Conservation (phyloP, 78 protist species). For the Goniomonas avonlea region DNA sequence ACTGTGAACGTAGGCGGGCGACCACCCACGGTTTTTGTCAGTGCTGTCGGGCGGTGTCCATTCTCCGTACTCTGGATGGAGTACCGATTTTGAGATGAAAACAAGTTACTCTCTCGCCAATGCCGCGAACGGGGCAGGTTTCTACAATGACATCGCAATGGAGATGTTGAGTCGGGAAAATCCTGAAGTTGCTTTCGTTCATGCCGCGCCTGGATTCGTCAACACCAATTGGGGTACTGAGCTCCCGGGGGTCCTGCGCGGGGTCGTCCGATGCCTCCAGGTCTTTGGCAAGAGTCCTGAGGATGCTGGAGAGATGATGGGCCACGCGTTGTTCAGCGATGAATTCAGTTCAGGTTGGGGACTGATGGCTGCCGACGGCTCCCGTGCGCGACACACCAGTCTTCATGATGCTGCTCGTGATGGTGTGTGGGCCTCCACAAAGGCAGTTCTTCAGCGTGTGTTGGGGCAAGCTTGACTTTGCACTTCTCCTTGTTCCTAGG, state of each 20-base stretch:
- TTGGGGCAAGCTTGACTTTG: no score
- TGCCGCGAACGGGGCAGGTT: slow-evolving; percentile 1
- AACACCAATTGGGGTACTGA: slow-evolving; percentile 2
- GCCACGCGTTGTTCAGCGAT: not conserved
- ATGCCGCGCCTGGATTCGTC: slow-evolving; percentile 33
- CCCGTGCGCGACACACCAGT: not conserved
- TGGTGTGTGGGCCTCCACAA: not conserved
- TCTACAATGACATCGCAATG: slow-evolving; percentile 18
- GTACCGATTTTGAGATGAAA: not conserved
- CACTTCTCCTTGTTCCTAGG: no score
- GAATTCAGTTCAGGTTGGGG: no score
- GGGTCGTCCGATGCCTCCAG: not conserved
- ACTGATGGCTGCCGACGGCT: slow-evolving; percentile 6
- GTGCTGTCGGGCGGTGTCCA: slow-evolving; percentile 14
- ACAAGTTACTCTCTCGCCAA: not conserved
- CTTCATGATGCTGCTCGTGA: not conserved
- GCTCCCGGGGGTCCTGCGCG: slow-evolving; percentile 4
- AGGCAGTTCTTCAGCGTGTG: no score
- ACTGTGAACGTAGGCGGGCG: not conserved
- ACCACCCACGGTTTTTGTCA: not conserved
- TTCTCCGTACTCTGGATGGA: not conserved
- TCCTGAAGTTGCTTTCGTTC: not conserved
- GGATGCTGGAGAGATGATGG: not conserved
- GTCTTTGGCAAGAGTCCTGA: not conserved
- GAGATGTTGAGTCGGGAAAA: not conserved